Evolutionary conservation across 1,284 basidiomycete genomes (phyloP).

Genomic region (Vanrija humicola): DNA sequence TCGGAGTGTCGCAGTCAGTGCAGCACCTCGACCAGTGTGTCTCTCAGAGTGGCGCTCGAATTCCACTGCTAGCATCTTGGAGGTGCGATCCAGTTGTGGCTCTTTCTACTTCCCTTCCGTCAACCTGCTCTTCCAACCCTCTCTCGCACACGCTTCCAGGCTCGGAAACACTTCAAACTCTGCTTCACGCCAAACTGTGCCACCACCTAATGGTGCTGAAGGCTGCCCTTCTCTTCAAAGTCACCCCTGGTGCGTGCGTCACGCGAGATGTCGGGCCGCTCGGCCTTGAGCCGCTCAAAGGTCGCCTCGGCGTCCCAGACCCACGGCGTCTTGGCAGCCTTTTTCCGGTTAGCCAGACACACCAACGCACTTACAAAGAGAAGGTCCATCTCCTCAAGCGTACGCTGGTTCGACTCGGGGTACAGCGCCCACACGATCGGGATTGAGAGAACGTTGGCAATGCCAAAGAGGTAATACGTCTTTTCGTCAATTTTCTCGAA

Average conservation of each 20-base stretch:
- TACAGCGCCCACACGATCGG: conserved; percentile 34
- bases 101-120: too few relatives aligned
- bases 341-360: not conserved
- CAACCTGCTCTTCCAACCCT: too few relatives aligned
- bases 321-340: conserved; percentile 14
- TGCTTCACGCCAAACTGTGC: too few relatives aligned
- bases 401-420: conserved; percentile 29
- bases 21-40: too few relatives aligned
- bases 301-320: conserved; percentile 27
- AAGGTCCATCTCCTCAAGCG: conserved; percentile 31
- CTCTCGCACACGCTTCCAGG: too few relatives aligned
- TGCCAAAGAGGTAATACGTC: conserved; percentile 21
- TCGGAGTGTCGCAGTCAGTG: too few relatives aligned
- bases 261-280: conserved; percentile 18
- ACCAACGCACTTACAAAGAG: not conserved
- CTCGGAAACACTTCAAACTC: too few relatives aligned
- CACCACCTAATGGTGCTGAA: too few relatives aligned
- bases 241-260: conserved; percentile 1
- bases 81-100: too few relatives aligned
- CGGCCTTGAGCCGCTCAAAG: conserved; percentile 20
- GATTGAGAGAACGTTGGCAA: conserved; percentile 19
- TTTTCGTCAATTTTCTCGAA: conserved; percentile 28
- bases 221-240: not conserved
- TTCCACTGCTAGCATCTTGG: too few relatives aligned
- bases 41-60: too few relatives aligned